Evolutionary conservation across 2,329 filamentous ascomycete species (phyloP).

Genomic region (Alternaria incomplexa): DNA sequence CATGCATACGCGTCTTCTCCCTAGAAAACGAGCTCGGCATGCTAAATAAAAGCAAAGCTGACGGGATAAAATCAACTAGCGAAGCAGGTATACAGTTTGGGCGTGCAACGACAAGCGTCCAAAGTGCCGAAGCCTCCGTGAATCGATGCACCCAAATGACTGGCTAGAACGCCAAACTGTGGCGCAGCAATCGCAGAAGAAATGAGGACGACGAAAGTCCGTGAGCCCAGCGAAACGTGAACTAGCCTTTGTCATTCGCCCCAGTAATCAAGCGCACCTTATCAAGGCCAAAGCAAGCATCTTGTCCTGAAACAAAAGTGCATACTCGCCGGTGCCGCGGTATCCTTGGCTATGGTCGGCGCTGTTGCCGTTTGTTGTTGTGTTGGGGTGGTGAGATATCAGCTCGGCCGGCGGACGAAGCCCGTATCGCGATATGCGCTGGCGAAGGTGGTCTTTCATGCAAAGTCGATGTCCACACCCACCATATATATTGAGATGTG

Average conservation of each 20-base stretch:
- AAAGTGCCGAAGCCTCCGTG: neutral
- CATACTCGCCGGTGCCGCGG: neutral
- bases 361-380: neutral
- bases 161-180: neutral
- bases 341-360: neutral
- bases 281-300: neutral
- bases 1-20: neutral
- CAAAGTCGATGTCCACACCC: neutral
- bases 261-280: neutral
- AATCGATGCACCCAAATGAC: neutral
- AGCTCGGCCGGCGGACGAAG: neutral
- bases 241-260: neutral
- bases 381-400: neutral
- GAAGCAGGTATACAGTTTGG: neutral
- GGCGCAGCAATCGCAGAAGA: slow-evolving; percentile 1
- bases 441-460: neutral
- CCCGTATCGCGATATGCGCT: neutral
- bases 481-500: neutral
- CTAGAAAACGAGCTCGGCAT: neutral
- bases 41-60: neutral
- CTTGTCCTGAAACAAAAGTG: neutral
- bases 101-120: neutral
- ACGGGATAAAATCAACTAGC: neutral
- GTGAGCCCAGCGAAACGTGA: neutral
- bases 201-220: neutral